These are phyloP conservation scores for Rhazya stricta DNA, from an alignment of 257 asterid species.

Conservation along the genomic window DNA sequence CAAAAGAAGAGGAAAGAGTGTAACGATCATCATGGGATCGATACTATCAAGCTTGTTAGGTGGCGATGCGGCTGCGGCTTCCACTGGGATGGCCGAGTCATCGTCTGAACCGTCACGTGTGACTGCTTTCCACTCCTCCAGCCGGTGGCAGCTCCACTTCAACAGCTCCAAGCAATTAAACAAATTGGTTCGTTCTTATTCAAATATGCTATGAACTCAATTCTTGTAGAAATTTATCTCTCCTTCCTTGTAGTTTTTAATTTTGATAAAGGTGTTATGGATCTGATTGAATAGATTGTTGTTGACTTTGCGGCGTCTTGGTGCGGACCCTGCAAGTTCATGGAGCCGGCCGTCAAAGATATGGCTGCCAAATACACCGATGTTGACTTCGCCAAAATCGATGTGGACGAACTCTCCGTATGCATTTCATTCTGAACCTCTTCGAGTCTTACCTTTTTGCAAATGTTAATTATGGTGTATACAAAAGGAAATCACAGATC, in stretches of 20 bases:
- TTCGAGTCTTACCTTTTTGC: background rate
- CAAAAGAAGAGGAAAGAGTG: background rate
- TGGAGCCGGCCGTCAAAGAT: slow-evolving; percentile 53
- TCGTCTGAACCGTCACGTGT: slow-evolving; percentile 62
- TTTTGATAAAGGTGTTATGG: slow-evolving; percentile 1
- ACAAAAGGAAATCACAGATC: background rate
- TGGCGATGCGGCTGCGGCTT: slow-evolving; percentile 35
- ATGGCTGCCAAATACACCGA: slow-evolving; percentile 58
- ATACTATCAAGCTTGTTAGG: slow-evolving; percentile 27
- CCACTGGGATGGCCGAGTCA: slow-evolving; percentile 26
- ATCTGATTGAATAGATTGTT: slow-evolving; percentile 58
- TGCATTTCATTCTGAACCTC: slow-evolving; percentile 9
- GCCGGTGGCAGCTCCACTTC: slow-evolving; percentile 75
- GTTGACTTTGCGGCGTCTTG: slow-evolving; percentile 82
- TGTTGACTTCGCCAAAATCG: slow-evolving; percentile 78
- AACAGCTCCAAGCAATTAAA: slow-evolving; percentile 57
- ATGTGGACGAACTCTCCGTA: slow-evolving; percentile 76
- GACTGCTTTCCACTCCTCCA: slow-evolving; percentile 55
- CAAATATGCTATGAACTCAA: background rate
- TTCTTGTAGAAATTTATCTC: background rate
- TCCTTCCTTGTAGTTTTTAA: background rate
- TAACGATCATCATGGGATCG: slow-evolving; percentile 38
- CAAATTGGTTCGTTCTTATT: slow-evolving; percentile 37
- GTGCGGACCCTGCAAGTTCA: slow-evolving; percentile 93
- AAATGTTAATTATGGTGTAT: background rate